Evolutionary conservation across 2,329 filamentous ascomycete species (phyloP).

Genomic region (Scorias spongiosa): DNA sequence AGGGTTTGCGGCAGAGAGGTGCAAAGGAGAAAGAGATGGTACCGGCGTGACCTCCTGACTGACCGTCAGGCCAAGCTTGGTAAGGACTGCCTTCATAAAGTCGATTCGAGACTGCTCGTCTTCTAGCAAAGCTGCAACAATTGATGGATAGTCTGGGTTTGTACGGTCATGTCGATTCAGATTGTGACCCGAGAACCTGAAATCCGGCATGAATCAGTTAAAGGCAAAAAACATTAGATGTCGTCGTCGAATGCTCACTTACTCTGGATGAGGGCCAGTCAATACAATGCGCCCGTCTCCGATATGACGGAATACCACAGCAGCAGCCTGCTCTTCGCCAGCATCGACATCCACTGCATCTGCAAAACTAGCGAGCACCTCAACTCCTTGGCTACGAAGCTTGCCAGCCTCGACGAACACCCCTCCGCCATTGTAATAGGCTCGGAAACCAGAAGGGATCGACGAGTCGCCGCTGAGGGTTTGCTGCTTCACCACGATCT

Average conservation of each 20-base stretch:
- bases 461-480: conserved; percentile 35
- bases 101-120: conserved; percentile 55
- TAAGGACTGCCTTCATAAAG: conserved; percentile 67
- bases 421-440: conserved; percentile 90
- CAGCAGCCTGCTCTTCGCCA: conserved; percentile 56
- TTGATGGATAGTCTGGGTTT: conserved; percentile 52
- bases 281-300: conserved; percentile 67
- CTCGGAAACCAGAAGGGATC: conserved; percentile 45
- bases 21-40: conserved; percentile 66
- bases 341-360: conserved; percentile 62
- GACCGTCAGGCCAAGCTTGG: conserved; percentile 68
- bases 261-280: conserved; percentile 89
- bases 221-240: conserved; percentile 6
- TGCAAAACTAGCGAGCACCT: conserved; percentile 68
- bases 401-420: conserved; percentile 70
- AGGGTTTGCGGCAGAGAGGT: conserved; percentile 58
- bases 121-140: conserved; percentile 51
- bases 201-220: background rate
- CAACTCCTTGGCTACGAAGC: conserved; percentile 47
- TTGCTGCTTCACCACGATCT: conserved; percentile 47
- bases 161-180: conserved; percentile 45
- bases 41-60: conserved; percentile 52
- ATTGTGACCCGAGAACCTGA: conserved; percentile 68
- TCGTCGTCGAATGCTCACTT: conserved; percentile 19
- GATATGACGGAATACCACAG: conserved; percentile 63